Base-by-base conservation (phyloP, 202 grass and related monocot species). In the Setaria viridis region DNA sequence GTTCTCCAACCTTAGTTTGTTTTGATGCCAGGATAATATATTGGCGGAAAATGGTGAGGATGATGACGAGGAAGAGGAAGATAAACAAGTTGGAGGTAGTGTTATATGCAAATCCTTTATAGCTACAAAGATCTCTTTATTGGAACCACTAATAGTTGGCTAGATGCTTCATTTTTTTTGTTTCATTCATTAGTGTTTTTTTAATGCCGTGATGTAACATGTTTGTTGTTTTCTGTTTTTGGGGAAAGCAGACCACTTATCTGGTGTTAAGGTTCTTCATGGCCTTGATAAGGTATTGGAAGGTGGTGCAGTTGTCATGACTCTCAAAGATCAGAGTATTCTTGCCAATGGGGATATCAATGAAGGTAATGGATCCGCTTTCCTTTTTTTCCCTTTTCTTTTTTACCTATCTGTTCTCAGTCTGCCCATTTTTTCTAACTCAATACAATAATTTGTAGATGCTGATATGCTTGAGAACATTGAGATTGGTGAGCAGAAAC, bases 231-330 rank as follows among this genome's bases (percentile, higher is more conserved):
- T 53, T 77, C 19, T 60, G 1, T 75, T 80, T 74, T 46, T 9
- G 14, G 19, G 67, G 7, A 55, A 86, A 34, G 49, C 30, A 95
- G 93, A 90, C 0, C 91, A 99, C 80, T 85, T 99, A 88, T 95
- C 92, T 85, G 97, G 97, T 79, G 90, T 94, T 30, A 99, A 94
- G 89, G 88, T 99, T 87, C 91, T 96, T 89, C 94, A 99, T 62
- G 97, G 97, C 13, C 87, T 99, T 87, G 97, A 99, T 83, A 97
- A 97, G 79, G 97, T 96, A 19, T 85, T 96, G 72, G 97, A 99
- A 88, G 97, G 96, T 56, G 90, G 92, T 71, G 97, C 97, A 74
- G 90, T 99, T 91, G 94, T 94, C 82, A 86, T 99, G 90, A 94
- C 92, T 63, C 95, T 98, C 48, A 99, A 97, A 89, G 97, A 93